Percentiles rank a stretch among this genome's conserved stretches.
Evolutionary conservation across 2,329 filamentous ascomycete species (phyloP).

Genomic region (Endoconidiophora laricicola): DNA sequence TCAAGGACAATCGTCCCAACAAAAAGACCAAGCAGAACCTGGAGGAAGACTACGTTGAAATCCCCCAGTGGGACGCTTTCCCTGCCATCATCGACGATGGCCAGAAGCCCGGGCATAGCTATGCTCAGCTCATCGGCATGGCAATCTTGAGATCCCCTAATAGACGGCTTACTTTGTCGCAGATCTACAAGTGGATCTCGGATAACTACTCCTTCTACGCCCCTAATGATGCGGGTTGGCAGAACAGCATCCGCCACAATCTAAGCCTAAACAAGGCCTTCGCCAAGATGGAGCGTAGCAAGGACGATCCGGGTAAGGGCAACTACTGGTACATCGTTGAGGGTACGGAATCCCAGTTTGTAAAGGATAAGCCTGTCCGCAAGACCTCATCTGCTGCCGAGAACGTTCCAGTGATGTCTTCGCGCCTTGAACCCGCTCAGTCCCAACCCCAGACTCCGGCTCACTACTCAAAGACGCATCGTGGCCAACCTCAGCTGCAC

Average conservation of each 20-base stretch:
- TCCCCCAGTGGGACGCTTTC: constrained; percentile 61
- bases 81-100: constrained; percentile 71
- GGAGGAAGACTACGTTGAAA: constrained; percentile 6
- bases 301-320: constrained; percentile 93
- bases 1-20: constrained; percentile 46
- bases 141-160: constrained; percentile 77
- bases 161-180: constrained; percentile 70
- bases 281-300: constrained; percentile 84
- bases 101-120: constrained; percentile 77
- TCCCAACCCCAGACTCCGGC: background rate
- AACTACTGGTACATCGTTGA: constrained; percentile 91
- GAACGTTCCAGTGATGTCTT: constrained; percentile 41
- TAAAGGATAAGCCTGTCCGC: constrained; percentile 65
- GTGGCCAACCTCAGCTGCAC: constrained; percentile 21
- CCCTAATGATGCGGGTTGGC: constrained; percentile 76
- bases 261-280: constrained; percentile 94
- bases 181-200: constrained; percentile 99
- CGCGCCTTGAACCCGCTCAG: constrained; percentile 27
- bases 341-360: constrained; percentile 77
- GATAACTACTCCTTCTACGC: constrained; percentile 83
- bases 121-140: constrained; percentile 91
- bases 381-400: constrained; percentile 39
- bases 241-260: constrained; percentile 98
- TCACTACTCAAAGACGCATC: constrained; percentile 18
- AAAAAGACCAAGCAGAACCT: constrained; percentile 53